A percentile compares a stretch with the other conserved stretches of the same genome.
Evolutionary conservation across 2,329 filamentous ascomycete genomes (phyloP).

Genomic region (Plectosphaerella sp.): DNA sequence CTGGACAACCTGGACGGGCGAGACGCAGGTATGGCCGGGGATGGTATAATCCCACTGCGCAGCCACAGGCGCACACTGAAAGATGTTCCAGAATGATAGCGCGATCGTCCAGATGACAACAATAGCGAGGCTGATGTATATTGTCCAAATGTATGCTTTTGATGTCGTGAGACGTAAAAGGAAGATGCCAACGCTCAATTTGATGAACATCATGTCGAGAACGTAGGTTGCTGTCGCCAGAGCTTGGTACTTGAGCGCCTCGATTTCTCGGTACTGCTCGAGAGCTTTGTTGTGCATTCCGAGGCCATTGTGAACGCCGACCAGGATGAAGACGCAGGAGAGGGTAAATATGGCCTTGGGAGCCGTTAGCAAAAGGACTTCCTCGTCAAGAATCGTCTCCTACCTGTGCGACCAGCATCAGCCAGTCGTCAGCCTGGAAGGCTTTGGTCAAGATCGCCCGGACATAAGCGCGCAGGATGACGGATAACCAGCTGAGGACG

Average conservation of each 20-base stretch:
- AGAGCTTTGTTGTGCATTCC: constrained; percentile 44
- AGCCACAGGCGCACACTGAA: constrained; percentile 45
- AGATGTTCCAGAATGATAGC: constrained; percentile 48
- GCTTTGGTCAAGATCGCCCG: constrained; percentile 36
- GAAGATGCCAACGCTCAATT: constrained; percentile 50
- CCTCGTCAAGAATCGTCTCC: constrained; percentile 8
- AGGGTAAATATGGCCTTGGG: constrained; percentile 39
- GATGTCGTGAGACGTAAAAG: constrained; percentile 42
- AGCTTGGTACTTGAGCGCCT: constrained; percentile 48
- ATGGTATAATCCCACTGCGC: constrained; percentile 52
- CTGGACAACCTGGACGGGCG: constrained; percentile 35
- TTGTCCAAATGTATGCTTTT: constrained; percentile 42
- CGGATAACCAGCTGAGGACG: constrained; percentile 34
- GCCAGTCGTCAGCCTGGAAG: constrained; percentile 48
- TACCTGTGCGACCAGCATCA: constrained; percentile 47
- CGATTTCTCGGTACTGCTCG: constrained; percentile 30
- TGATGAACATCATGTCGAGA: constrained; percentile 52
- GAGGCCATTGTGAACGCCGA: constrained; percentile 36
- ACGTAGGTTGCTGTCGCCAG: constrained; percentile 46
- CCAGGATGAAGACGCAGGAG: constrained; percentile 40
- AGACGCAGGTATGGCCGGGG: constrained; percentile 35
- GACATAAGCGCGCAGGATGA: constrained; percentile 39
- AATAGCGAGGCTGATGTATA: constrained; percentile 39
- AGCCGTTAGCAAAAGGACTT: background rate
- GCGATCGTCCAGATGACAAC: constrained; percentile 41